Base-by-base conservation (phyloP, 2,329 filamentous ascomycete genomes). In the Diplodia seriata region DNA sequence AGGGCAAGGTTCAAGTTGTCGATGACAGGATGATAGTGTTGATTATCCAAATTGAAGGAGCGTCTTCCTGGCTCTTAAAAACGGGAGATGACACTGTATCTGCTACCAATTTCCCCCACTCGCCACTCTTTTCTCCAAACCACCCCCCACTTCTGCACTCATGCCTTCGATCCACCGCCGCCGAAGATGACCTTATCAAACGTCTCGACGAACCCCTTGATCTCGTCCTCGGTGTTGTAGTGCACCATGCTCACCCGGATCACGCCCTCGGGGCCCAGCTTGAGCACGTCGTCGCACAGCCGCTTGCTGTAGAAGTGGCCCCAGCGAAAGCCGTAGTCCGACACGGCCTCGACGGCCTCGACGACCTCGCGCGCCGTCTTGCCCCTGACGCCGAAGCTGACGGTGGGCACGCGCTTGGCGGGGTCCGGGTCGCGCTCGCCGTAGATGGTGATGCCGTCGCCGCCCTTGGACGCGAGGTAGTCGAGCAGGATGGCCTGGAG, bases 241-340 rank as follows among this genome's bases (percentile, higher is more conserved):
- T 92, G 90, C 66, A 90, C 84, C 82, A 91, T 83, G 72, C 88
- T 91, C n/a, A 91, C 87, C 70, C 90, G 83, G 4, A 90, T 84
- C 9, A 92, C 85, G 0, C 89, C 90, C 71, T 91, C 84, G 9
- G 85, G 81, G 0, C 81, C 84, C 61, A 91, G 77, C 0, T 83
- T 83, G 47, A 92, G 74, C 0, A 91, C 79, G 1, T 90, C 86
- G 68, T 86, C 80, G 14, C 86, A 81, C 70, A 92, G 74, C 18
- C 90, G 80, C 72, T 90, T 86, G 14, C 86, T 88, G 76, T 92
- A 92, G 72, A 92, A 91, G 54, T 85, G 82, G 0, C 90, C 90
- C 84, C 85, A 90, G 57, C 89, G 81, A 69, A 91, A 86, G 0
- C 88, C 89, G 76, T 86, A 88, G 23, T 84, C 78, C 1, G 85